These are phyloP conservation scores for Chamaecyparis obtusa DNA, from an alignment of 75 land plant genomes.

Conservation along the genomic window DNA sequence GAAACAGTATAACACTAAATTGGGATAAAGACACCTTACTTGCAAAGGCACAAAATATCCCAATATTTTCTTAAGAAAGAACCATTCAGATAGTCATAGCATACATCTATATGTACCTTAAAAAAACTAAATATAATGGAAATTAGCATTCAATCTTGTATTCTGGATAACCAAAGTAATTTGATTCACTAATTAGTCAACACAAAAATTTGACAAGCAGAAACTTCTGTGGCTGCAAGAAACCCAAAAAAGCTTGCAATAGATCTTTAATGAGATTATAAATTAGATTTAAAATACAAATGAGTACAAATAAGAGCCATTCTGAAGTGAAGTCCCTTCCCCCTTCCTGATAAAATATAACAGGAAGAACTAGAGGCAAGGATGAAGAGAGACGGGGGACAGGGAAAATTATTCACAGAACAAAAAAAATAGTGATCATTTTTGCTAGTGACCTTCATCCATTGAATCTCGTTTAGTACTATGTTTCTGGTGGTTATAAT, in stretches of 20 bases:
- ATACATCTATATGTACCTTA: neutral
- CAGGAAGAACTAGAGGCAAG: neutral
- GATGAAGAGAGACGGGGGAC: neutral
- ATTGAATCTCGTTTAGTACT: slow-evolving; percentile 31
- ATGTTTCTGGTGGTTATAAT: slow-evolving; percentile 21
- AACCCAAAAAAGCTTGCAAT: neutral
- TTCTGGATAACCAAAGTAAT: neutral
- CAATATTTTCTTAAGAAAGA: neutral
- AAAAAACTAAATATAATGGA: neutral
- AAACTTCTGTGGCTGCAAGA: neutral
- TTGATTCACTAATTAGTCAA: neutral
- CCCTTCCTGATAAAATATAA: neutral
- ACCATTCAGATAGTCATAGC: neutral
- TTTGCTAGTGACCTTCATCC: slow-evolving; percentile 40
- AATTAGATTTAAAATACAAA: slow-evolving; percentile 3
- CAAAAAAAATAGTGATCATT: neutral
- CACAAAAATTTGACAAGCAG: neutral
- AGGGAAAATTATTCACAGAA: neutral
- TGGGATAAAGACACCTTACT: neutral
- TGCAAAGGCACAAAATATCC: neutral
- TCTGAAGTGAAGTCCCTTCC: neutral
- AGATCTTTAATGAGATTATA: neutral
- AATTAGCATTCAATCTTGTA: neutral
- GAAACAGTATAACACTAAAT: neutral
- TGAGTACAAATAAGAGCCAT: neutral